phyloP scores from a whole-genome alignment of 768 basidiomycete species.

The Boletus subparvulus region DNA sequence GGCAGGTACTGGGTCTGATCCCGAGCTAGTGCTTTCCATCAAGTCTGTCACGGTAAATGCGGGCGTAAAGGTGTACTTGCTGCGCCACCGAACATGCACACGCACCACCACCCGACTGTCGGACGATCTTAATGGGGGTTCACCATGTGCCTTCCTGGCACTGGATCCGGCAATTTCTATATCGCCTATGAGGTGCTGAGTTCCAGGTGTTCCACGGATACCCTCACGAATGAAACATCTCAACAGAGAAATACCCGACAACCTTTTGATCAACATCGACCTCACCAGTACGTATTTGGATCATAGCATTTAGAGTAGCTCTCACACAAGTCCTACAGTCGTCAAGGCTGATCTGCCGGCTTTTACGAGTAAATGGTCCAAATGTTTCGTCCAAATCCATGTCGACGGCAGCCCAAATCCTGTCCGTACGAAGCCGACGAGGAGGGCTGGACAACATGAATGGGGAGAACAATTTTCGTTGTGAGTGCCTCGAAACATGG shows the following conservation, averaged over 20 bases:
- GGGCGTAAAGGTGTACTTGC: neutral
- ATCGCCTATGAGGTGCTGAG: neutral
- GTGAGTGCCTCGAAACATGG: slow-evolving; percentile 6
- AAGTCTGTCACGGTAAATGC: neutral
- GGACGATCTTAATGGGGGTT: too few relatives aligned
- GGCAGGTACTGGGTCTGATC: slow-evolving; percentile 39
- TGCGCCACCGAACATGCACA: too few relatives aligned
- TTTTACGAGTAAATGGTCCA: slow-evolving; percentile 20
- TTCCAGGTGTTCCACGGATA: neutral
- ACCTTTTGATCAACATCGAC: slow-evolving; percentile 24
- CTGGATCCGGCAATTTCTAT: slow-evolving; percentile 1
- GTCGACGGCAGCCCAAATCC: slow-evolving; percentile 17
- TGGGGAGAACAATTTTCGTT: slow-evolving; percentile 25
- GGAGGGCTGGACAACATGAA: slow-evolving; percentile 16
- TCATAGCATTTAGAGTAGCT: neutral
- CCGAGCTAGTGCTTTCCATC: neutral
- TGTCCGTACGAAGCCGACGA: slow-evolving; percentile 16
- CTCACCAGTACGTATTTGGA: slow-evolving; percentile 13
- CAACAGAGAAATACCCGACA: neutral
- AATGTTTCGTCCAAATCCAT: slow-evolving; percentile 23
- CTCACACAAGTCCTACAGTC: slow-evolving; percentile 10
- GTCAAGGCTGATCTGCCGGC: slow-evolving; percentile 26
- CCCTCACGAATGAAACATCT: neutral
- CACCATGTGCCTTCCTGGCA: neutral
- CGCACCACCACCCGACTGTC: neutral